phyloP scores from a whole-genome alignment of 2,329 filamentous ascomycete species.

The Epichloe scottii region DNA sequence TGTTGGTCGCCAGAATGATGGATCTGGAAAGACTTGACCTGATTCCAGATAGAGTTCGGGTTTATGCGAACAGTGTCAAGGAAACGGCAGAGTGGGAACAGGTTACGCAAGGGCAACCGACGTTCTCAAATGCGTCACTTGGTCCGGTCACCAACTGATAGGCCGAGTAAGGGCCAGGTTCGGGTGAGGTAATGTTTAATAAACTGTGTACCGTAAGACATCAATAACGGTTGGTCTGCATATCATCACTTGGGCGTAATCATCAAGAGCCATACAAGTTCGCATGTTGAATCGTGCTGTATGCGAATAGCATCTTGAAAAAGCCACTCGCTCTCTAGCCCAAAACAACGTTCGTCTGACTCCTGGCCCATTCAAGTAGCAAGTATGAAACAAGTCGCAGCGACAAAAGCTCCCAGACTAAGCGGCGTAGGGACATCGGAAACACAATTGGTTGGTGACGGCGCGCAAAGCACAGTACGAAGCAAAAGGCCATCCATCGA shows the following conservation, averaged over 20 bases:
- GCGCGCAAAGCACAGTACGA: not conserved
- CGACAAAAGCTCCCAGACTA: slow-evolving; percentile 1
- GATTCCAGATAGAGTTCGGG: slow-evolving; percentile 10
- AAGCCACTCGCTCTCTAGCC: too few relatives aligned
- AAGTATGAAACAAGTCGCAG: not conserved
- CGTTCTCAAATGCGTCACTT: slow-evolving; percentile 12
- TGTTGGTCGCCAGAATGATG: slow-evolving; percentile 12
- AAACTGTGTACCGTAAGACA: not conserved
- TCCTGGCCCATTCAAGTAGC: not conserved
- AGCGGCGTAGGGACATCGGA: not conserved
- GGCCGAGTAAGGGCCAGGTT: slow-evolving; percentile 5
- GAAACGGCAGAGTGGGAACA: slow-evolving; percentile 15
- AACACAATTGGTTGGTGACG: not conserved
- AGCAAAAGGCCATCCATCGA: not conserved
- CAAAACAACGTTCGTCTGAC: too few relatives aligned
- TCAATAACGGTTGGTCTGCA: not conserved
- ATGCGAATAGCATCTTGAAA: too few relatives aligned
- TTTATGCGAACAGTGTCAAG: slow-evolving; percentile 11
- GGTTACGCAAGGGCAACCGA: slow-evolving; percentile 15
- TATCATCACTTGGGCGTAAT: too few relatives aligned
- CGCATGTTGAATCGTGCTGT: too few relatives aligned
- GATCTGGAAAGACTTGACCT: slow-evolving; percentile 15
- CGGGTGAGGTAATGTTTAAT: not conserved
- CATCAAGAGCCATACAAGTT: too few relatives aligned
- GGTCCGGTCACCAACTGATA: slow-evolving; percentile 12